These are phyloP conservation scores for Hondaea fermentalgiana DNA, from an alignment of 108 stramenopile species.

Conservation along the genomic window DNA sequence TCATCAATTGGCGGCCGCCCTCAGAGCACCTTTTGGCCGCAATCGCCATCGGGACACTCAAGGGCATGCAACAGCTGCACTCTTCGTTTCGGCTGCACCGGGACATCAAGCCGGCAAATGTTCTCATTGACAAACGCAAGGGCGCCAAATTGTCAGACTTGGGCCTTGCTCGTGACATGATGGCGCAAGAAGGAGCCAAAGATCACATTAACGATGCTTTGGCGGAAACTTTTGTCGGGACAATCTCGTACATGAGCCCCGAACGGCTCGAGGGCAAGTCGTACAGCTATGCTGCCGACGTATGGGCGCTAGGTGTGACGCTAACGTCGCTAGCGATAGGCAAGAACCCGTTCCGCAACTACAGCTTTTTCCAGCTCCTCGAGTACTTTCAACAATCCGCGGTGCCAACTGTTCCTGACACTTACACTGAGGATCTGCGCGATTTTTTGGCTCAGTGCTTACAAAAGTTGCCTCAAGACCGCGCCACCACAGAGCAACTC, in stretches of 20 bases:
- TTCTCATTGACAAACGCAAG: slow-evolving; percentile 36
- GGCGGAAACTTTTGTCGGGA: slow-evolving; percentile 54
- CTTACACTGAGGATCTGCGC: background rate
- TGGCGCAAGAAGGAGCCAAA: slow-evolving; percentile 24
- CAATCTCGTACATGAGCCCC: slow-evolving; percentile 54
- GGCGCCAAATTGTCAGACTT: slow-evolving; percentile 44
- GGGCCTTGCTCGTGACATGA: slow-evolving; percentile 31
- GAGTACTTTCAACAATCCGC: background rate
- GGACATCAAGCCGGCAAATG: slow-evolving; percentile 21
- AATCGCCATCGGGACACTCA: slow-evolving; percentile 27
- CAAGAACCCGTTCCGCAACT: background rate
- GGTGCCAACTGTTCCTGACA: background rate
- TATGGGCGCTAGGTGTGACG: slow-evolving; percentile 16
- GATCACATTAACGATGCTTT: background rate
- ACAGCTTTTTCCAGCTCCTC: slow-evolving; percentile 12
- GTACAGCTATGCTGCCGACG: slow-evolving; percentile 28
- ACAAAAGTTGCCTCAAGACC: slow-evolving; percentile 28
- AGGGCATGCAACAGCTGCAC: slow-evolving; percentile 39
- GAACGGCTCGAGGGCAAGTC: slow-evolving; percentile 52
- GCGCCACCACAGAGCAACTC: slow-evolving; percentile 37
- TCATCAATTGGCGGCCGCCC: slow-evolving; percentile 3
- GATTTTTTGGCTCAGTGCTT: slow-evolving; percentile 29
- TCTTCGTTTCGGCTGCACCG: slow-evolving; percentile 33
- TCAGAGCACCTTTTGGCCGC: slow-evolving; percentile 30
- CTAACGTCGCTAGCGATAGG: background rate